Conservation (phyloP, 257 asterid species). For the Misopates orontium region DNA sequence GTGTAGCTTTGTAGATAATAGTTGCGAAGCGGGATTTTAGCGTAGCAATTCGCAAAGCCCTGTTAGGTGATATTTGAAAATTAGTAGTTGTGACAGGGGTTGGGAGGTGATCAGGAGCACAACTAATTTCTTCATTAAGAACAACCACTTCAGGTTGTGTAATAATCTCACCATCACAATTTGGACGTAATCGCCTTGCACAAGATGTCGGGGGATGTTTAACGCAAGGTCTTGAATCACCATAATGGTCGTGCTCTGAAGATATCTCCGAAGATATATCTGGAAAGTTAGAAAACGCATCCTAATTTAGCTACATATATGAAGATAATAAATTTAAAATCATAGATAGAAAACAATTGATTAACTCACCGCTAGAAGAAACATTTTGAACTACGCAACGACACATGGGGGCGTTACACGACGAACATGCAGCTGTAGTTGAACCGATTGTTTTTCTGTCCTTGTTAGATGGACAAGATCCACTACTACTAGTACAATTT, state of each 20-base stretch:
- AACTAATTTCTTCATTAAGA: conserved; percentile 42
- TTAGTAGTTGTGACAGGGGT: conserved; percentile 35
- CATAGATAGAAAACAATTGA: too few relatives aligned
- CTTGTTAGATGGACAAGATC: too few relatives aligned
- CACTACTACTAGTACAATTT: too few relatives aligned
- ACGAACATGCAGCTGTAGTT: too few relatives aligned
- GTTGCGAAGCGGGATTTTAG: conserved; percentile 78
- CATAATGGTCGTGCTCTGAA: conserved; percentile 28
- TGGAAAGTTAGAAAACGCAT: conserved; percentile 14
- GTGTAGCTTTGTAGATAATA: conserved; percentile 66
- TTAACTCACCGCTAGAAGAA: conserved; percentile 52
- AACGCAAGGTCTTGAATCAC: conserved; percentile 40
- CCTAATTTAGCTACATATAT: not conserved
- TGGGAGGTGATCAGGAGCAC: conserved; percentile 30
- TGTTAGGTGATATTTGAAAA: conserved; percentile 49
- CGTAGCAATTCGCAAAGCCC: conserved; percentile 80
- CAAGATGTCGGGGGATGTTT: conserved; percentile 31
- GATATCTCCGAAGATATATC: conserved; percentile 45
- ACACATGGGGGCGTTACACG: too few relatives aligned
- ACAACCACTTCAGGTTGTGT: conserved; percentile 46
- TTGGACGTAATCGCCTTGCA: conserved; percentile 31
- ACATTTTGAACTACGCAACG: too few relatives aligned
- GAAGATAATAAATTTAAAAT: too few relatives aligned
- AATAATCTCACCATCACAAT: conserved; percentile 52
- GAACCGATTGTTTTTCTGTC: conserved; percentile 34